A percentile compares a stretch with the other conserved stretches of the same genome.
phyloP scores from a whole-genome alignment of 148 eudicot genomes.

The Rheum nobile region DNA sequence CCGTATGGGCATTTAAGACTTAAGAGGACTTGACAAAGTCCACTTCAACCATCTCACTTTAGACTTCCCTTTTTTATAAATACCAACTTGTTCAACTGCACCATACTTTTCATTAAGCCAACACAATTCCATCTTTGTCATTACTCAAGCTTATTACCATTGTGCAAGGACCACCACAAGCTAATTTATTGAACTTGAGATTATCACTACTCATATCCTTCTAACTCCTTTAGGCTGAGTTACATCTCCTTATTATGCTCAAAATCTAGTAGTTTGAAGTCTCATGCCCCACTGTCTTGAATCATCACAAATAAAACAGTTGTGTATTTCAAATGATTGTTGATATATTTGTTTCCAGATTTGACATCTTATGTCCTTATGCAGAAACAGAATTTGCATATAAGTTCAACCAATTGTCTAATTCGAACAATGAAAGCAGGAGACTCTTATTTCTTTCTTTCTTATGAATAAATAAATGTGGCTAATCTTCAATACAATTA shows the following conservation, averaged over 20 bases:
- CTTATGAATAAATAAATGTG: background rate
- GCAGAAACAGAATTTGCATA: background rate
- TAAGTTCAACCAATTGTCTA: background rate
- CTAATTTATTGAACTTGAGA: background rate
- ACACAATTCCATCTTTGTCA: background rate
- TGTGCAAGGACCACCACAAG: background rate
- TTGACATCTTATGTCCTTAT: too few relatives aligned
- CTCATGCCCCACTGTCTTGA: too few relatives aligned
- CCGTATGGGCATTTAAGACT: too few relatives aligned
- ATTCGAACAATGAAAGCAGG: background rate
- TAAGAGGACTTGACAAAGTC: too few relatives aligned
- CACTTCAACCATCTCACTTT: background rate
- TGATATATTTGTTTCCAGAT: too few relatives aligned
- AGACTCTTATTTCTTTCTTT: background rate
- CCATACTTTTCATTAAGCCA: background rate
- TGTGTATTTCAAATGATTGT: too few relatives aligned
- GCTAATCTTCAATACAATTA: background rate
- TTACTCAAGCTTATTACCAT: background rate
- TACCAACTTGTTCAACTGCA: background rate
- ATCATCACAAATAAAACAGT: too few relatives aligned
- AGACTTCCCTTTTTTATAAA: background rate
- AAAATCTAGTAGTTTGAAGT: too few relatives aligned
- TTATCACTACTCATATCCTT: background rate
- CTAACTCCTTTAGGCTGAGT: too few relatives aligned
- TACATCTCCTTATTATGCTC: too few relatives aligned